Base-by-base conservation (phyloP, 2,329 filamentous ascomycete species). In the Exophiala sp. region DNA sequence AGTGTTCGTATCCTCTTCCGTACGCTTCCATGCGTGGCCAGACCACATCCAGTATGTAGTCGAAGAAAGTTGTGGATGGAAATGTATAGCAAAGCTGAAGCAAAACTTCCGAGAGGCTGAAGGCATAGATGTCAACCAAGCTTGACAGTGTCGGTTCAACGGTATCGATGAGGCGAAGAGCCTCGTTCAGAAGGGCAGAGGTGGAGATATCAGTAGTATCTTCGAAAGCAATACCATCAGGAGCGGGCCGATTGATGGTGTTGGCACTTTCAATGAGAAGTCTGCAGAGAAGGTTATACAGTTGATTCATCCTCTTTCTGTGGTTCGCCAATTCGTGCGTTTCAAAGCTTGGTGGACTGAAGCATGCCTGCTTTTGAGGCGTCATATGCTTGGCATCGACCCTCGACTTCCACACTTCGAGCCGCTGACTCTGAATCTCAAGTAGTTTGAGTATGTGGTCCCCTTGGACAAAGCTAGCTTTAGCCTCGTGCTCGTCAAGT, bases 1-100 rank as follows among this genome's bases (percentile, higher is more conserved):
- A 64, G 45, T 64, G 60, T 40, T 64, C 62, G 40, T 54, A 64
- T 5, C 62, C 62, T 33, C 58, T 50, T 10, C 53, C 57, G 2
- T 40, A 42, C 2, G 10, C 29, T 35, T 64, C 62, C 1, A 64
- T 32, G 2, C 33, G 49, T 33, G 62, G 62, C 61, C 61, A 64
- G n/a, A 58, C 6, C 6, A 55, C 16, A 36, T 61, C 60, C n/a
- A 57, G n/a, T 20, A 55, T 52, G 18, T 51, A 33, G 18, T 47
- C 24, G 38, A 55, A 47, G 34, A 43, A 38, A 12, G 14, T 8
- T 11, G 9, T 10, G 3, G 51, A 54, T 6, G 35, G 46, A 6
- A 16, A 49, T 5, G 51, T 11, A 11, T 33, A 38, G 4, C 8
- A 9, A 18, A 55, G 38, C 20, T 55, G 53, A 6, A 55, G 11